Conservation (phyloP, 1,284 basidiomycete species). For the Pascua guehoae region DNA sequence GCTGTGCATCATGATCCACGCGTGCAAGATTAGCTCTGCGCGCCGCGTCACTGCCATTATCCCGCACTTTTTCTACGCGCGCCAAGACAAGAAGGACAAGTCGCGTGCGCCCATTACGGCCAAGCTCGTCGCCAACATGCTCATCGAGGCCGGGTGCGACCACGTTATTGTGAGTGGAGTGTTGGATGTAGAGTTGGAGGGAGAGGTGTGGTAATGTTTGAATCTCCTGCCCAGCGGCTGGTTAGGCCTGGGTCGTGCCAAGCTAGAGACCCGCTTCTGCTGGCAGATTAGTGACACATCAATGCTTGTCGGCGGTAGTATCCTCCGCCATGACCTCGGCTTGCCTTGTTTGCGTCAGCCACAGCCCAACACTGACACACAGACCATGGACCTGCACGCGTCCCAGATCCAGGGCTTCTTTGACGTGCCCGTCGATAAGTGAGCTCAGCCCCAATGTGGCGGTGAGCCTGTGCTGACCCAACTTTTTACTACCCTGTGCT, state of each 20-base stretch:
- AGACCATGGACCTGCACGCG: conserved; percentile 98
- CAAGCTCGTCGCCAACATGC: conserved; percentile 98
- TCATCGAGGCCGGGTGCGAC: conserved; percentile 94
- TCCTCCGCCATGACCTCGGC: too few species aligned
- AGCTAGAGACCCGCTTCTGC: neutral
- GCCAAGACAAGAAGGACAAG: conserved; percentile 99
- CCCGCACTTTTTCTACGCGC: conserved; percentile 89
- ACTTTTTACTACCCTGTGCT: conserved; percentile 1
- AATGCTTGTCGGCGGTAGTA: neutral
- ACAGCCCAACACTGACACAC: conserved; percentile 6
- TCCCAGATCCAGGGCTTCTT: conserved; percentile 99
- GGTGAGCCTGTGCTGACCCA: neutral
- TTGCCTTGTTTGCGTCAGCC: too few species aligned
- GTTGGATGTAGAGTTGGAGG: neutral
- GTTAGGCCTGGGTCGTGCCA: neutral
- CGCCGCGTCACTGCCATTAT: conserved; percentile 94
- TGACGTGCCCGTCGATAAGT: conserved; percentile 99
- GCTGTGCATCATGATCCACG: conserved; percentile 99
- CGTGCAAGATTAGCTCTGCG: conserved; percentile 95
- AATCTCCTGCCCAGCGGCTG: neutral
- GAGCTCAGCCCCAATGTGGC: conserved; percentile 50
- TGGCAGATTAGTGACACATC: too few species aligned
- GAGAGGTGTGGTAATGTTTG: neutral
- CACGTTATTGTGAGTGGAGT: conserved; percentile 83
- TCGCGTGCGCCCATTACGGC: conserved; percentile 97